A percentile compares a stretch with the other conserved stretches of the same genome.
These are phyloP conservation scores for Sclerospora graminicola DNA, from an alignment of 352 stramenopile species.

Conservation along the genomic window DNA sequence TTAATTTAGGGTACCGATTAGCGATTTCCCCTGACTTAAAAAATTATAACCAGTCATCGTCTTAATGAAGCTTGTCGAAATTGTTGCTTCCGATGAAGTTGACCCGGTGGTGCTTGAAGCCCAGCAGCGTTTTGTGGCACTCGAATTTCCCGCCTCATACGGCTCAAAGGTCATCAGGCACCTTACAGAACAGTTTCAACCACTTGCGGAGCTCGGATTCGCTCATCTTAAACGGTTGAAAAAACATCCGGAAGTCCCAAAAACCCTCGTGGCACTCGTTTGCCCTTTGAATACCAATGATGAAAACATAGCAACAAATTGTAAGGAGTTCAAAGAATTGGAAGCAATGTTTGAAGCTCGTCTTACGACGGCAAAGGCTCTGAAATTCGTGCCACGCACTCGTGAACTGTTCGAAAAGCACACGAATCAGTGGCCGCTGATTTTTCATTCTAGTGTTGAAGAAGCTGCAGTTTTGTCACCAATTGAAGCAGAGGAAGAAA, in stretches of 20 bases:
- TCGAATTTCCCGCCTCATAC: slow-evolving; percentile 53
- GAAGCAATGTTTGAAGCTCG: slow-evolving; percentile 32
- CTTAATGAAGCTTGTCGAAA: slow-evolving; percentile 31
- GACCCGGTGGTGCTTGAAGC: slow-evolving; percentile 23
- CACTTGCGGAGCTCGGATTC: slow-evolving; percentile 53
- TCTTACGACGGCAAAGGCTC: slow-evolving; percentile 34
- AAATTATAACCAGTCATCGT: too few species aligned
- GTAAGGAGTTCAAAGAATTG: slow-evolving; percentile 16
- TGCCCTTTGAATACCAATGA: slow-evolving; percentile 15
- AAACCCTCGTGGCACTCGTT: slow-evolving; percentile 49
- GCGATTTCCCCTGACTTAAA: too few species aligned
- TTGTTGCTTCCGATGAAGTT: slow-evolving; percentile 17
- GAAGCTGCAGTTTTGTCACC: slow-evolving; percentile 24
- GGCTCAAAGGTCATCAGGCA: slow-evolving; percentile 62
- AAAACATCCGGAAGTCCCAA: slow-evolving; percentile 31
- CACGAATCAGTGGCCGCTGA: slow-evolving; percentile 60
- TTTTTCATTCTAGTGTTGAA: slow-evolving; percentile 69
- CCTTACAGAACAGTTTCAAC: slow-evolving; percentile 34
- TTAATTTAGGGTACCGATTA: too few species aligned
- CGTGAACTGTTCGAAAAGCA: slow-evolving; percentile 49
- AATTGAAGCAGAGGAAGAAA: slow-evolving; percentile 30
- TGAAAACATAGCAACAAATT: slow-evolving; percentile 1
- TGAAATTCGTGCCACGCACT: slow-evolving; percentile 43
- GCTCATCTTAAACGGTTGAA: slow-evolving; percentile 79
- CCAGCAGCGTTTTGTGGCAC: slow-evolving; percentile 57